phyloP scores from a whole-genome alignment of 2,329 filamentous ascomycete species.

The Bipolaris oryzae region DNA sequence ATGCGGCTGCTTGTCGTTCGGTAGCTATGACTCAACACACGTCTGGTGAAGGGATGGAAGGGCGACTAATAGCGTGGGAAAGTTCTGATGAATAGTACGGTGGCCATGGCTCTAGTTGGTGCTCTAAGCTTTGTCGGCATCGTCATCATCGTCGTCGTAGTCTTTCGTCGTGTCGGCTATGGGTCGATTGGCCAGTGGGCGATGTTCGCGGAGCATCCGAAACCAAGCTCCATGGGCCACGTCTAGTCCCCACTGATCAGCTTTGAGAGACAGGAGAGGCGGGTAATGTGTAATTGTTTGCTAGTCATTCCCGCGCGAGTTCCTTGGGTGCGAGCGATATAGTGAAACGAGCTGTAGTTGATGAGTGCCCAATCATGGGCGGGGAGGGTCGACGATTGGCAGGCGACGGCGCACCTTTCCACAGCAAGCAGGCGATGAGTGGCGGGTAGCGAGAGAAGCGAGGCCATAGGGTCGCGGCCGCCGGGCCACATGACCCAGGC shows the following conservation, averaged over 20 bases:
- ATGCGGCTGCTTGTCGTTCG: background rate
- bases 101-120: constrained; percentile 6
- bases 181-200: constrained; percentile 8
- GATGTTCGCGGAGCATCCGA: constrained; percentile 10
- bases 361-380: constrained; percentile 15
- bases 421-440: constrained; percentile 16
- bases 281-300: constrained; percentile 1
- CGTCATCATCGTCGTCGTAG: background rate
- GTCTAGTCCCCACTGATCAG: constrained; percentile 16
- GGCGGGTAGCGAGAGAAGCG: constrained; percentile 19
- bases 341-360: constrained; percentile 20
- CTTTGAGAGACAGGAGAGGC: constrained; percentile 7
- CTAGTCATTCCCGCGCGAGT: constrained; percentile 10
- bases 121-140: background rate
- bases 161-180: background rate
- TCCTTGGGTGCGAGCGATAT: constrained; percentile 11
- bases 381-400: background rate
- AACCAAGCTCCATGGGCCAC: constrained; percentile 16
- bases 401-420: constrained; percentile 13
- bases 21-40: background rate
- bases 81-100: background rate
- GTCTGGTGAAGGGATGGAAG: background rate
- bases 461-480: constrained; percentile 11
- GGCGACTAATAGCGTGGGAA: background rate
- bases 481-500: constrained; percentile 6